phyloP scores from a whole-genome alignment of 202 grass and related monocot genomes.

The Alloteropsis angusta region DNA sequence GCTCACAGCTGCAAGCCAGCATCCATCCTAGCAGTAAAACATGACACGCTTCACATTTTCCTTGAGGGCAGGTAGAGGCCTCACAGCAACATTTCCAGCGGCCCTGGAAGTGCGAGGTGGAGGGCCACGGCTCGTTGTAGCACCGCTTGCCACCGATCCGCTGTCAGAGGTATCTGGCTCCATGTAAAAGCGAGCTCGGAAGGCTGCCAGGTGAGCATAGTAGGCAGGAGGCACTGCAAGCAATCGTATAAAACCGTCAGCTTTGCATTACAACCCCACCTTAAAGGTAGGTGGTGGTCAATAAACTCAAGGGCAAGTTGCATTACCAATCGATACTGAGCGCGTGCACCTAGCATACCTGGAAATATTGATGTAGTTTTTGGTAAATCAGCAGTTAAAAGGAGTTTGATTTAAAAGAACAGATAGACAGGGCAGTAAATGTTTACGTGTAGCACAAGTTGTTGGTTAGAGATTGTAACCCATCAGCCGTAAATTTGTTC shows the following conservation, averaged over 20 bases:
- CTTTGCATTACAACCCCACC: background rate
- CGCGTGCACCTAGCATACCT: slow-evolving; percentile 97
- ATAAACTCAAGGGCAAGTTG: background rate
- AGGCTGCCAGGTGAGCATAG: slow-evolving; percentile 93
- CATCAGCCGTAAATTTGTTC: slow-evolving; percentile 91
- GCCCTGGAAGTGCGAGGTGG: slow-evolving; percentile 36
- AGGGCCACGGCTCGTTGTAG: slow-evolving; percentile 36
- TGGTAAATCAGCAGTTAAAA: background rate
- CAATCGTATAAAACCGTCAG: background rate
- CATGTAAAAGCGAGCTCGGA: slow-evolving; percentile 91
- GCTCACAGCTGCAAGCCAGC: background rate
- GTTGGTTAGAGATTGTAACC: slow-evolving; percentile 83
- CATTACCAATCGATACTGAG: slow-evolving; percentile 83
- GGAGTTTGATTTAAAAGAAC: background rate
- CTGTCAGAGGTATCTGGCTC: slow-evolving; percentile 86
- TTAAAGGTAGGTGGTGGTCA: background rate
- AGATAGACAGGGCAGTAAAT: background rate
- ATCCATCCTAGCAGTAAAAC: slow-evolving; percentile 78
- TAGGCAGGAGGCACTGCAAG: slow-evolving; percentile 90
- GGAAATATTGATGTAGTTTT: slow-evolving; percentile 8
- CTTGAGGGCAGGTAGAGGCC: slow-evolving; percentile 79
- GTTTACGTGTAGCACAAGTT: slow-evolving; percentile 98
- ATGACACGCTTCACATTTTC: slow-evolving; percentile 95
- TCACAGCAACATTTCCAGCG: slow-evolving; percentile 57
- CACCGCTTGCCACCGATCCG: slow-evolving; percentile 62